Conservation (phyloP, 331 rosid species). For the Quercus tomentella region DNA sequence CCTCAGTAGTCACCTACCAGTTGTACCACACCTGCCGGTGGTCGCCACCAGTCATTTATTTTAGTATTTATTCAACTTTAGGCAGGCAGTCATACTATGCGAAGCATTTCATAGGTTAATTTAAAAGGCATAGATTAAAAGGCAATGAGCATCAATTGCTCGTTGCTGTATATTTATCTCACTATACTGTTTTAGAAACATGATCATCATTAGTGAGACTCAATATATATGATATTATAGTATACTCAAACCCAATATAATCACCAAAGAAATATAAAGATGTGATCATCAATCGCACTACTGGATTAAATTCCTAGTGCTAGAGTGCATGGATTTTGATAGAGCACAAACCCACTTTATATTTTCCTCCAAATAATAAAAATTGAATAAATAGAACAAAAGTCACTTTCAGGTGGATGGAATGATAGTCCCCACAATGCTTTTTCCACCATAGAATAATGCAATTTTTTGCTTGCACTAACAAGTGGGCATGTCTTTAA, state of each 20-base stretch:
- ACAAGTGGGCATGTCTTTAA: conserved; percentile 46
- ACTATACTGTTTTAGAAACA: background rate
- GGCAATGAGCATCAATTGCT: background rate
- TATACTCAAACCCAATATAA: no score
- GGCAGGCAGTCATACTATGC: background rate
- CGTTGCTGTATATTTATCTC: no score
- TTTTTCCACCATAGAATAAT: conserved; percentile 55
- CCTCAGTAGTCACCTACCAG: no score
- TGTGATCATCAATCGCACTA: background rate
- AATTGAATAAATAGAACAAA: background rate
- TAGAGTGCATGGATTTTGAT: background rate
- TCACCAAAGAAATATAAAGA: background rate
- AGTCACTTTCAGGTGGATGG: conserved; percentile 30
- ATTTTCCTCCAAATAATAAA: background rate
- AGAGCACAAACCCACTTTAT: background rate
- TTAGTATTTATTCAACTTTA: background rate
- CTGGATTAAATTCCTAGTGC: background rate
- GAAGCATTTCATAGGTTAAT: background rate
- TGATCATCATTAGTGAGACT: background rate
- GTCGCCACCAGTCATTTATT: background rate
- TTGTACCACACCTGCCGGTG: no score
- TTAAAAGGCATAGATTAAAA: background rate
- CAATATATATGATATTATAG: no score
- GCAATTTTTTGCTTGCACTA: conserved; percentile 35
- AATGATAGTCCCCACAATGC: conserved; percentile 49